Conservation (phyloP, 192 early-diverging fungal species). For the Entomortierella chlamydospora region DNA sequence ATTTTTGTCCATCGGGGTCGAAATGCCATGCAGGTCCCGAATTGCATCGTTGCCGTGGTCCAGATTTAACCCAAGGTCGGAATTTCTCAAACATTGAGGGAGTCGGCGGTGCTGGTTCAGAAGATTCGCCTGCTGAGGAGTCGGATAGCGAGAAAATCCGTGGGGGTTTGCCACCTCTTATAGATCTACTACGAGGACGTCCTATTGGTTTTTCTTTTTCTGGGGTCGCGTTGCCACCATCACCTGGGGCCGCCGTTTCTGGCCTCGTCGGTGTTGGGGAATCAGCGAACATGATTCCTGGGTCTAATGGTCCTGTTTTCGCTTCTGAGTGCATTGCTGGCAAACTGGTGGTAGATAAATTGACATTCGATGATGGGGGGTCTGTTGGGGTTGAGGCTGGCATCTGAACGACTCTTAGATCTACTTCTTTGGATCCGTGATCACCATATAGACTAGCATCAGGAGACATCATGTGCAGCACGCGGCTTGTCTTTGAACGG, state of each 20-base stretch:
- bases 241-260: not conserved
- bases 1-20: slow-evolving; percentile 3
- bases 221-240: not conserved
- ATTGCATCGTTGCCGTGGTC: slow-evolving; percentile 29
- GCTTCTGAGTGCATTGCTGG: not conserved
- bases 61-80: slow-evolving; percentile 15
- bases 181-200: slow-evolving; percentile 24
- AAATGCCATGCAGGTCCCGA: slow-evolving; percentile 40
- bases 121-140: not conserved
- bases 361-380: not conserved
- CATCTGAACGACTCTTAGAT: slow-evolving; percentile 30
- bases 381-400: not conserved
- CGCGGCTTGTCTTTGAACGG: slow-evolving; percentile 29
- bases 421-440: slow-evolving; percentile 22
- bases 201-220: not conserved
- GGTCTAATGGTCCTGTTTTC: not conserved
- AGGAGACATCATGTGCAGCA: slow-evolving; percentile 39
- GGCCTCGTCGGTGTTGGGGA: not conserved
- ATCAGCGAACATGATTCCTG: not conserved
- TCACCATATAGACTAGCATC: slow-evolving; percentile 32
- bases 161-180: not conserved
- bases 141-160: not conserved
- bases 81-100: slow-evolving; percentile 18
- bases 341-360: not conserved
- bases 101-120: slow-evolving; percentile 1